These are phyloP conservation scores for Kodamaea nitidulidarum DNA, from an alignment of 805 yeast genomes.

Conservation along the genomic window DNA sequence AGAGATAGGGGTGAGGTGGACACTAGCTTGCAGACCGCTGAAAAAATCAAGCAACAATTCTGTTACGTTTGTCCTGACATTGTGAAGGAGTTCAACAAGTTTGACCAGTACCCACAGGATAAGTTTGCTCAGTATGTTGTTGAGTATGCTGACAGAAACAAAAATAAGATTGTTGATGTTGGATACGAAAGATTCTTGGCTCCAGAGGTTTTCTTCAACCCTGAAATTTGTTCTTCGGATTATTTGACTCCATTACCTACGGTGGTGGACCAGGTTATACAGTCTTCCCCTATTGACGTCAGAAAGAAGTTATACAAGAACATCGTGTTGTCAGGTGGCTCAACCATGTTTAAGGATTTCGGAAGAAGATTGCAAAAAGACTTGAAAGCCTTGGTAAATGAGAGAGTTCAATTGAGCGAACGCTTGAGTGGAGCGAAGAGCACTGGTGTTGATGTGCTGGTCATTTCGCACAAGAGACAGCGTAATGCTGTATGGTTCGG, in stretches of 20 bases:
- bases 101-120: constrained; percentile 83
- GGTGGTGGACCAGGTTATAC: constrained; percentile 94
- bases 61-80: constrained; percentile 98
- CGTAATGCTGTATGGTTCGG: constrained; percentile 99
- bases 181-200: constrained; percentile 98
- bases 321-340: constrained; percentile 95
- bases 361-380: constrained; percentile 98
- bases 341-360: constrained; percentile 97
- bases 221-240: constrained; percentile 94
- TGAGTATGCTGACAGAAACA: constrained; percentile 69
- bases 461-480: constrained; percentile 94
- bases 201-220: constrained; percentile 98
- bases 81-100: constrained; percentile 91
- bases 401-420: constrained; percentile 82
- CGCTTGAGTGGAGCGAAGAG: constrained; percentile 68
- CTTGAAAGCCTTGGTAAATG: constrained; percentile 78
- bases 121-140: constrained; percentile 91
- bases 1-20: constrained; percentile 97
- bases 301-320: constrained; percentile 94
- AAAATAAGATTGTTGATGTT: constrained; percentile 63
- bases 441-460: constrained; percentile 95
- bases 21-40: constrained; percentile 92
- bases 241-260: constrained; percentile 93
- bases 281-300: constrained; percentile 94
- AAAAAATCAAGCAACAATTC: constrained; percentile 91